Conservation (phyloP, 2,329 filamentous ascomycete genomes). For the Lojkania enalia region DNA sequence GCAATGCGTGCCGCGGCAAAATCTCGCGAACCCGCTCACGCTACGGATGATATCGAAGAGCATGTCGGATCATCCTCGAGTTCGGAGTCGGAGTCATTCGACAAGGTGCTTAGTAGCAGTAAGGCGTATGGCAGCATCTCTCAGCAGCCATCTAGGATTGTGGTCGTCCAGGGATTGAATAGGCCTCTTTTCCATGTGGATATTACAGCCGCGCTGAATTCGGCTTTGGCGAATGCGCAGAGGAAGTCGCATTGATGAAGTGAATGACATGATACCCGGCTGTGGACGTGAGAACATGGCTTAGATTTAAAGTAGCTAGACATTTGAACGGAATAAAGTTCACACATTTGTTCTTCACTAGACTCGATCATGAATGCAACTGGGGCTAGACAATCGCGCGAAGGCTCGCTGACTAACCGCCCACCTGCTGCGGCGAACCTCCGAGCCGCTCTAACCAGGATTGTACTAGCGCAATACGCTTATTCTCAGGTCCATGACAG, state of each 20-base stretch:
- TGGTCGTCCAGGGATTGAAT: slow-evolving; percentile 81
- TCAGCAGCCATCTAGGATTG: slow-evolving; percentile 44
- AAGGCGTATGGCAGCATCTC: slow-evolving; percentile 35
- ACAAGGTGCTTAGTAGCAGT: slow-evolving; percentile 35
- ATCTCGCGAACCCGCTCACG: slow-evolving; percentile 33
- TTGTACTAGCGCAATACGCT: slow-evolving; percentile 4
- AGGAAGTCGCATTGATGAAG: slow-evolving; percentile 36
- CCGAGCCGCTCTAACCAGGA: background rate
- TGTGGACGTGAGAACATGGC: too few relatives aligned
- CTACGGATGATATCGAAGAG: slow-evolving; percentile 23
- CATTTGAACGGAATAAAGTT: too few relatives aligned
- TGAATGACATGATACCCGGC: too few relatives aligned
- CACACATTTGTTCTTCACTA: too few relatives aligned
- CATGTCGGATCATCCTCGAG: slow-evolving; percentile 8
- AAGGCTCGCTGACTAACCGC: too few relatives aligned
- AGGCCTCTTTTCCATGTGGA: slow-evolving; percentile 95
- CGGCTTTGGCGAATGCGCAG: slow-evolving; percentile 76
- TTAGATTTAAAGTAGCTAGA: too few relatives aligned
- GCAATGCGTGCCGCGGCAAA: slow-evolving; percentile 53
- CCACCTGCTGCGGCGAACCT: slow-evolving; percentile 2
- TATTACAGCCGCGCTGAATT: slow-evolving; percentile 86
- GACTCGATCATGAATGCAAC: too few relatives aligned
- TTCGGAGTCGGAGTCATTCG: slow-evolving; percentile 33
- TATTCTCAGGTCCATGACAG: too few relatives aligned
- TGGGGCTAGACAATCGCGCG: too few relatives aligned